Evolutionary conservation across 768 basidiomycete species (phyloP).

Genomic region (Boletales sp.): DNA sequence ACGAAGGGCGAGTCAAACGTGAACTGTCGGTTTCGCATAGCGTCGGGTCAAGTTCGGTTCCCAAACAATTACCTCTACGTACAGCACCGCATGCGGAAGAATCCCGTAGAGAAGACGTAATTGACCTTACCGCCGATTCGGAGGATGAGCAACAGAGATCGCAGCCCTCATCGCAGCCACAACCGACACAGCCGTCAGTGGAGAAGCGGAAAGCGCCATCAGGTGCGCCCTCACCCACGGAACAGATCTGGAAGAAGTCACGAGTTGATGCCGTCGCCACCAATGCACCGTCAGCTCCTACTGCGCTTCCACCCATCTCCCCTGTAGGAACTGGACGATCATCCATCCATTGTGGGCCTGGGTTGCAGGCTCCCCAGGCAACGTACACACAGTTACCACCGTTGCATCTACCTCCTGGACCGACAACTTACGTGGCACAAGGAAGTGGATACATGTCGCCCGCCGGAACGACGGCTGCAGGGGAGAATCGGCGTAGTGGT

Average conservation of each 20-base stretch:
- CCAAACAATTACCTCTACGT: slow-evolving; percentile 22
- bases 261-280: slow-evolving; percentile 29
- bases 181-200: slow-evolving; percentile 26
- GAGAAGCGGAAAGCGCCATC: slow-evolving; percentile 60
- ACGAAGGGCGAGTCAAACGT: slow-evolving; percentile 70
- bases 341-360: slow-evolving; percentile 11
- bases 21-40: slow-evolving; percentile 68
- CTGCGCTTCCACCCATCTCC: slow-evolving; percentile 24
- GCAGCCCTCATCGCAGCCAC: slow-evolving; percentile 25
- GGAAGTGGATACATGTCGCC: slow-evolving; percentile 23
- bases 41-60: slow-evolving; percentile 37
- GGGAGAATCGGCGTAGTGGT: slow-evolving; percentile 18
- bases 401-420: slow-evolving; percentile 19
- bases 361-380: slow-evolving; percentile 14
- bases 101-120: slow-evolving; percentile 51
- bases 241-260: slow-evolving; percentile 74
- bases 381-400: slow-evolving; percentile 26
- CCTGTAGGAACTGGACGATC: slow-evolving; percentile 15
- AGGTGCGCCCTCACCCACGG: slow-evolving; percentile 52
- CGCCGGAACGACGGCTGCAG: slow-evolving; percentile 5
- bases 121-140: slow-evolving; percentile 81
- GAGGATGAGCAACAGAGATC: slow-evolving; percentile 60
- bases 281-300: slow-evolving; percentile 8
- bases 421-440: slow-evolving; percentile 16
- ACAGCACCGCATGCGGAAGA: slow-evolving; percentile 22